Conservation (phyloP, 1,284 basidiomycete species). For the Ustilago sp. region DNA sequence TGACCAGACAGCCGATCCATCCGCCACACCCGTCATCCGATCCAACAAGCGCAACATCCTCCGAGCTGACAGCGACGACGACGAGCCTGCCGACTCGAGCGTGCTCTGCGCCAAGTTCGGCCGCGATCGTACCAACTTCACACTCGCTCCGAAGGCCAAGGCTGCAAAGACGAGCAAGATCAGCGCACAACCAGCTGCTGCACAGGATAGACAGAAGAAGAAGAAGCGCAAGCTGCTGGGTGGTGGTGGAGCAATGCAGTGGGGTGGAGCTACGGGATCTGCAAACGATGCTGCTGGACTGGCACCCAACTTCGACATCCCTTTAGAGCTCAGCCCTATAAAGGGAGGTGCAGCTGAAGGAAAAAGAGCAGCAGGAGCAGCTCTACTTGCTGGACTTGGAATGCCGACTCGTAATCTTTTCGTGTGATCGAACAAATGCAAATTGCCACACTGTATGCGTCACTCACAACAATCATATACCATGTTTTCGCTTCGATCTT, state of each 20-base stretch:
- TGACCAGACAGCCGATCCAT: slow-evolving; percentile 44
- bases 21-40: slow-evolving; percentile 48
- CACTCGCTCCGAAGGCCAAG: background rate
- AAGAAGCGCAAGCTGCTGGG: slow-evolving; percentile 49
- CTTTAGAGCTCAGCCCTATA: slow-evolving; percentile 43
- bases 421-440: slow-evolving; percentile 8
- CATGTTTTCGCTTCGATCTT: too few relatives aligned
- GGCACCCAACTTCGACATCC: slow-evolving; percentile 51
- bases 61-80: slow-evolving; percentile 18
- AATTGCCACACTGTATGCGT: background rate
- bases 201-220: slow-evolving; percentile 28
- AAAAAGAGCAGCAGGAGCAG: slow-evolving; percentile 8
- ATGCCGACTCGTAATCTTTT: slow-evolving; percentile 29
- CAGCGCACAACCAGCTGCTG: background rate
- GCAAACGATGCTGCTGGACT: slow-evolving; percentile 25
- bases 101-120: slow-evolving; percentile 33
- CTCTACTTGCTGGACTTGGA: slow-evolving; percentile 32
- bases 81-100: slow-evolving; percentile 21
- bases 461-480: background rate
- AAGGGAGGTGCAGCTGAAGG: slow-evolving; percentile 18
- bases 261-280: slow-evolving; percentile 16
- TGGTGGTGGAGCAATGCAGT: slow-evolving; percentile 29
- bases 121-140: slow-evolving; percentile 42
- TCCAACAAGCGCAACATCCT: slow-evolving; percentile 22
- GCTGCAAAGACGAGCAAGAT: slow-evolving; percentile 6